Evolutionary conservation across 1,139 yeast species (phyloP).

Genomic region (Eremothecium coryli): DNA sequence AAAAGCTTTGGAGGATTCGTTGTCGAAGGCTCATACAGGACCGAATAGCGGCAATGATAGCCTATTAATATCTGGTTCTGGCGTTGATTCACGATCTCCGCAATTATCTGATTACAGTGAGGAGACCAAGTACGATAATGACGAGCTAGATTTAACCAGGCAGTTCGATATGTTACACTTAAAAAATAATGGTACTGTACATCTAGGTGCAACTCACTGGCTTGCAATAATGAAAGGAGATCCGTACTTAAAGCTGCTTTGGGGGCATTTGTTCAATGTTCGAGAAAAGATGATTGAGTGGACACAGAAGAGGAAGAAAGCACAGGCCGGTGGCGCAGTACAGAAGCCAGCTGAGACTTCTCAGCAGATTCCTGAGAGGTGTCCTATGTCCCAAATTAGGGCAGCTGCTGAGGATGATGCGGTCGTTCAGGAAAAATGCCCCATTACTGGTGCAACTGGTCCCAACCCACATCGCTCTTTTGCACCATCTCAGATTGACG

Average conservation of each 20-base stretch:
- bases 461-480: not conserved
- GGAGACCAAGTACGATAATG: slow-evolving; percentile 24
- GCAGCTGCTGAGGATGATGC: no score
- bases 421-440: no score
- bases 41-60: not conserved
- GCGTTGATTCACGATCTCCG: slow-evolving; percentile 1
- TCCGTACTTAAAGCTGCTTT: slow-evolving; percentile 40
- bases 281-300: slow-evolving; percentile 36
- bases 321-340: not conserved
- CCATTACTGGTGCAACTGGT: not conserved
- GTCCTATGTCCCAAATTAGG: not conserved
- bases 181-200: slow-evolving; percentile 42
- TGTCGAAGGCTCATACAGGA: slow-evolving; percentile 22
- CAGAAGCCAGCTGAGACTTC: not conserved
- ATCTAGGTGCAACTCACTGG: slow-evolving; percentile 46
- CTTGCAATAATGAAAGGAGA: slow-evolving; percentile 45
- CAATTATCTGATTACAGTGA: not conserved
- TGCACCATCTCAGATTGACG: not conserved
- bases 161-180: slow-evolving; percentile 43
- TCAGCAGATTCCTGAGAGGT: no score
- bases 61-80: not conserved
- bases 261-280: slow-evolving; percentile 43
- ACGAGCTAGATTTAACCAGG: slow-evolving; percentile 37
- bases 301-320: slow-evolving; percentile 18
- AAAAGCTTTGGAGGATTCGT: slow-evolving; percentile 25